Percentiles rank a stretch among this genome's conserved stretches.
These are phyloP conservation scores for Ganoderma leucocontextum DNA, from an alignment of 1,284 basidiomycete genomes.

Conservation along the genomic window DNA sequence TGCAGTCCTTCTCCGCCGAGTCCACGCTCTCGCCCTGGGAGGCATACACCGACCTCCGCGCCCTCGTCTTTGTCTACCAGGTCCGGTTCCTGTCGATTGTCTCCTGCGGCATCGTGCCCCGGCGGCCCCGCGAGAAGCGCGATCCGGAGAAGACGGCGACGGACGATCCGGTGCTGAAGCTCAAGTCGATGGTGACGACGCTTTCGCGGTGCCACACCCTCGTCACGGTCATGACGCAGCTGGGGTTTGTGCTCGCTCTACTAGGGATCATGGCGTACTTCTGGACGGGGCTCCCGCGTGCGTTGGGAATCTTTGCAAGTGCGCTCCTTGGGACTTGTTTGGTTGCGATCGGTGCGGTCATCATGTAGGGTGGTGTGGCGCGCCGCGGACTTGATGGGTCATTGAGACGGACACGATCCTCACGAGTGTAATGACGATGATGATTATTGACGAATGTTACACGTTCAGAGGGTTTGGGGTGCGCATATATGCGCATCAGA, in stretches of 20 bases:
- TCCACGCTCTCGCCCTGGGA: constrained; percentile 4
- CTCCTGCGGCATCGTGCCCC: background rate
- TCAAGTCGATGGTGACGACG: constrained; percentile 40
- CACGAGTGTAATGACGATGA: constrained; percentile 3
- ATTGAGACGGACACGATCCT: background rate
- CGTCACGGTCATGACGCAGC: constrained; percentile 39
- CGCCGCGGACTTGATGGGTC: background rate
- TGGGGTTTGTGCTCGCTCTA: constrained; percentile 46
- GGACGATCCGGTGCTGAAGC: constrained; percentile 14
- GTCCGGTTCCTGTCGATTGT: constrained; percentile 18
- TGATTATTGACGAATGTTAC: background rate
- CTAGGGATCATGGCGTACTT: constrained; percentile 45
- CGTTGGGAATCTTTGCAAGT: constrained; percentile 44
- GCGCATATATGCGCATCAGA: background rate
- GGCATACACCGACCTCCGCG: constrained; percentile 22
- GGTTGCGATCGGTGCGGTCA: constrained; percentile 13
- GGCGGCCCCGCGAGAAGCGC: background rate
- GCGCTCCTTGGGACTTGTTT: constrained; percentile 40
- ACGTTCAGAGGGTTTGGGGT: background rate
- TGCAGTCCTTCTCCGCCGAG: background rate
- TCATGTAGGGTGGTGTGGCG: background rate
- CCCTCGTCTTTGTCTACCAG: constrained; percentile 28
- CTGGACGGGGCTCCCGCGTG: constrained; percentile 43
- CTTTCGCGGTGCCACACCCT: constrained; percentile 44
- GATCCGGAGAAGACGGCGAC: constrained; percentile 4